These are phyloP conservation scores for Populus hybrid DNA, from an alignment of 441 rosid genomes.

Conservation along the genomic window DNA sequence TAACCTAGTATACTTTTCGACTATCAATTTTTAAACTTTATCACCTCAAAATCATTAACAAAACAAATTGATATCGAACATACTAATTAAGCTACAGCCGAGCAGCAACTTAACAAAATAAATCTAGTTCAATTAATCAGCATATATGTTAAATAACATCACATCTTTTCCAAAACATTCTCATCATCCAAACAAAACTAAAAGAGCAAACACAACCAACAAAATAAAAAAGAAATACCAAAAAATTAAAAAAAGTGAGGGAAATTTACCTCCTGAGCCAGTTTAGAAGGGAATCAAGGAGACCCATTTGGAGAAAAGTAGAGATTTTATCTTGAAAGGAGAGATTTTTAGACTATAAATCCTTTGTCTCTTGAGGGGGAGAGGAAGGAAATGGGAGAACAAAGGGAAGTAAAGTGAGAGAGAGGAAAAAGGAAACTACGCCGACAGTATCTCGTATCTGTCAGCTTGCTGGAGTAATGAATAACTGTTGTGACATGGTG, in stretches of 20 bases:
- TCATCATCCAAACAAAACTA: conserved; percentile 4
- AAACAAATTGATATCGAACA: not conserved
- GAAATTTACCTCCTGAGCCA: conserved; percentile 82
- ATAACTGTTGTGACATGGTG: too few species aligned
- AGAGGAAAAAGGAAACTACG: not conserved
- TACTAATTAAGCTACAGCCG: not conserved
- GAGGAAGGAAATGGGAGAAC: not conserved
- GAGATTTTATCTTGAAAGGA: not conserved
- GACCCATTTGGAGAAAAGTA: conserved; percentile 49
- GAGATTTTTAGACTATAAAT: not conserved
- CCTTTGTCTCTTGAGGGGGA: not conserved
- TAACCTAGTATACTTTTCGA: not conserved
- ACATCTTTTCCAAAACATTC: not conserved
- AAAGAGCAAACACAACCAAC: not conserved
- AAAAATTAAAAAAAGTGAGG: not conserved
- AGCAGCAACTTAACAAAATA: not conserved
- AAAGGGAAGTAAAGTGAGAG: not conserved
- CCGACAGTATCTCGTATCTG: not conserved
- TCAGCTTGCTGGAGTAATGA: not conserved
- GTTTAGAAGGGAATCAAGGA: conserved; percentile 82
- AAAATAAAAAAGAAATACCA: not conserved
- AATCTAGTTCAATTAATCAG: not conserved
- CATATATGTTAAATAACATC: not conserved
- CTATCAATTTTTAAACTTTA: not conserved
- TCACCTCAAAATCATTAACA: not conserved